phyloP scores from a whole-genome alignment of 208 protist species.

The Trypanosoma vivax region DNA sequence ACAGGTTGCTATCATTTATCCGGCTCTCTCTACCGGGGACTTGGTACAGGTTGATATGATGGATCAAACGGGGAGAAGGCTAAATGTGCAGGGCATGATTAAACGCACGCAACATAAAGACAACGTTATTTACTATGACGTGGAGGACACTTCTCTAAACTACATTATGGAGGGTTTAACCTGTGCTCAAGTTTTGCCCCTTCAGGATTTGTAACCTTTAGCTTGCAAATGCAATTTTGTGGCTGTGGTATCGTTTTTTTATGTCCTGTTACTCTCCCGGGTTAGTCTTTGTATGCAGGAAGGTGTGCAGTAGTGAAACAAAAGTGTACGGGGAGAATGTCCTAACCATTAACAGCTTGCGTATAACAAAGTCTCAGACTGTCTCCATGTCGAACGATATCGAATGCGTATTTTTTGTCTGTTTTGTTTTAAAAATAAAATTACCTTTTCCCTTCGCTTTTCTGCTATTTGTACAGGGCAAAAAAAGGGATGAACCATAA shows the following conservation, averaged over 20 bases:
- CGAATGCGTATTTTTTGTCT: constrained; percentile 6
- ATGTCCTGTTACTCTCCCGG: too few species aligned
- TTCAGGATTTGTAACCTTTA: constrained; percentile 20
- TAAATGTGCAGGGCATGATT: constrained; percentile 32
- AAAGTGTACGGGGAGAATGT: too few species aligned
- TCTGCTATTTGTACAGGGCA: constrained; percentile 6
- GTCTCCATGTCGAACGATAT: too few species aligned
- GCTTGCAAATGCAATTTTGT: neutral
- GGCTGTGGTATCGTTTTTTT: too few species aligned
- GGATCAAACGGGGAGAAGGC: neutral
- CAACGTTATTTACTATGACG: constrained; percentile 32
- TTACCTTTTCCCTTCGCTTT: constrained; percentile 9
- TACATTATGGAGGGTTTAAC: constrained; percentile 26
- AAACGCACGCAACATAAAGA: constrained; percentile 21
- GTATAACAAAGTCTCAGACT: too few species aligned
- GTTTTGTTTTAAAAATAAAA: constrained; percentile 1
- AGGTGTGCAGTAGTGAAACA: too few species aligned
- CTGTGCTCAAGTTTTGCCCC: constrained; percentile 39
- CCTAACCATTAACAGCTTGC: too few species aligned
- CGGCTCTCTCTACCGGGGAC: constrained; percentile 31
- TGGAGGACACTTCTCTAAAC: constrained; percentile 25
- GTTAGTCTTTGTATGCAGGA: too few species aligned
- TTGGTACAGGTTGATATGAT: constrained; percentile 30
- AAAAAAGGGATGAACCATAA: constrained; percentile 19
- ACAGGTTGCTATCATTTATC: constrained; percentile 39